Conservation (phyloP, 176 grass and related monocot genomes). For the Triticum dicoccoides region DNA sequence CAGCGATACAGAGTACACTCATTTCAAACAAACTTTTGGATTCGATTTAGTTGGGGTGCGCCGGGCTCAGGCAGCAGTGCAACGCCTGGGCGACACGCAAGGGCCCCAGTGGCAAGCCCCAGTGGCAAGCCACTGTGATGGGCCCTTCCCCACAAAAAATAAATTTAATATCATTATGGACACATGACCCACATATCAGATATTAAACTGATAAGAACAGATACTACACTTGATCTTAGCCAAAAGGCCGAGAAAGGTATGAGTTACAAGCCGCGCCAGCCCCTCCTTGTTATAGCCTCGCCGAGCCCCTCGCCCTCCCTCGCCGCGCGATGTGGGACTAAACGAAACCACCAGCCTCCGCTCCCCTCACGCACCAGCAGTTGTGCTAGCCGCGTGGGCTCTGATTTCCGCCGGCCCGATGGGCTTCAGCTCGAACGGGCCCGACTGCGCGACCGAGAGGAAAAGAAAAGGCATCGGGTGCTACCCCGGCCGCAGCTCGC, state of each 20-base stretch:
- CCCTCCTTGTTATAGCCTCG: background rate
- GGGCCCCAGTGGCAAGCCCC: background rate
- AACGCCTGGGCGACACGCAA: background rate
- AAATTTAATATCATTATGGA: background rate
- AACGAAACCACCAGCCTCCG: background rate
- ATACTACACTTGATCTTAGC: constrained; percentile 86
- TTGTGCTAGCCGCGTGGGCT: background rate
- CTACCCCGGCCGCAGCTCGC: background rate
- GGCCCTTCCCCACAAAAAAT: background rate
- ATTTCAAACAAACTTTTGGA: too few species aligned
- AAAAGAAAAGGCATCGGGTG: background rate
- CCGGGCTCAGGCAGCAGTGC: background rate
- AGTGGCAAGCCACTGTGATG: background rate
- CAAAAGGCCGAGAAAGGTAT: constrained; percentile 76
- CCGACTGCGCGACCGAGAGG: background rate
- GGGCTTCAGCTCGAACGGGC: background rate
- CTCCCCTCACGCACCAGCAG: background rate
- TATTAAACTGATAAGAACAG: constrained; percentile 28
- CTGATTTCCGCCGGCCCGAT: background rate
- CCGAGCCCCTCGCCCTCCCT: background rate
- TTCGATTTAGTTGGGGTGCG: background rate
- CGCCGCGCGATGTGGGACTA: background rate
- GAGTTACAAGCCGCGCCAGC: background rate
- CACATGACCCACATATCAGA: background rate
- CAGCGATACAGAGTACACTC: too few species aligned